Percentiles rank a stretch among this genome's conserved stretches.
Conservation (phyloP, 192 early-diverging fungal species). For the Coemansia sp. region DNA sequence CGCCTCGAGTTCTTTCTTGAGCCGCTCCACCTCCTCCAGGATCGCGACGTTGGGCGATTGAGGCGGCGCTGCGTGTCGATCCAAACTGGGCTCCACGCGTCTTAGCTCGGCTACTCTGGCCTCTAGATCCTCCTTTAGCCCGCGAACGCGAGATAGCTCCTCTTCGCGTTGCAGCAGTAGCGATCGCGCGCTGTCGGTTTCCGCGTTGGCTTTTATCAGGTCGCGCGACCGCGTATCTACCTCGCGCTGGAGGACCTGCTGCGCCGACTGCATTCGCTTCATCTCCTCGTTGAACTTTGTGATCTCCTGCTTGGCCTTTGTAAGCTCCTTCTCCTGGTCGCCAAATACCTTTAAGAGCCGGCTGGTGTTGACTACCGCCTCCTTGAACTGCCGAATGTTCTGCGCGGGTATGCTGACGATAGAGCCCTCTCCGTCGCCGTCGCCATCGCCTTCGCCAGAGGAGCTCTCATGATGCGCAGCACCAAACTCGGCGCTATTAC, state of each 20-base stretch:
- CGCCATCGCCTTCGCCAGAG: constrained; percentile 11
- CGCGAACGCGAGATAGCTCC: constrained; percentile 53
- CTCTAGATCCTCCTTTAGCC: constrained; percentile 54
- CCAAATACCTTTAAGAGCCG: constrained; percentile 48
- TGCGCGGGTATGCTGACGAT: constrained; percentile 41
- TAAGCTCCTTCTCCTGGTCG: constrained; percentile 55
- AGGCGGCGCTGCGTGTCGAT: constrained; percentile 22
- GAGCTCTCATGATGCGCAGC: constrained; percentile 5
- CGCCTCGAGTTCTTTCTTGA: constrained; percentile 45
- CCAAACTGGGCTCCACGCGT: constrained; percentile 22
- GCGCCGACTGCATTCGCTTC: constrained; percentile 23
- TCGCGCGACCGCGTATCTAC: constrained; percentile 35
- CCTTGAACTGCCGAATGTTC: constrained; percentile 53
- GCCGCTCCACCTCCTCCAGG: constrained; percentile 46
- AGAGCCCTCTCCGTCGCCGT: constrained; percentile 1
- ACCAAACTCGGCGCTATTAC: not conserved
- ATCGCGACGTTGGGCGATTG: constrained; percentile 37
- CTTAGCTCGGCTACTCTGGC: constrained; percentile 38
- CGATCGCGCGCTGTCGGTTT: constrained; percentile 42
- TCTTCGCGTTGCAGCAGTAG: constrained; percentile 42
- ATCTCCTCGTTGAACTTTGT: constrained; percentile 35
- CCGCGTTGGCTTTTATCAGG: constrained; percentile 41
- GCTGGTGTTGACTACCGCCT: constrained; percentile 55
- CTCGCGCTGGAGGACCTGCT: constrained; percentile 43
- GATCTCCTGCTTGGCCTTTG: constrained; percentile 46